These are phyloP conservation scores for Chlorencoelia australis DNA, from an alignment of 2,329 filamentous ascomycete genomes.

Conservation along the genomic window DNA sequence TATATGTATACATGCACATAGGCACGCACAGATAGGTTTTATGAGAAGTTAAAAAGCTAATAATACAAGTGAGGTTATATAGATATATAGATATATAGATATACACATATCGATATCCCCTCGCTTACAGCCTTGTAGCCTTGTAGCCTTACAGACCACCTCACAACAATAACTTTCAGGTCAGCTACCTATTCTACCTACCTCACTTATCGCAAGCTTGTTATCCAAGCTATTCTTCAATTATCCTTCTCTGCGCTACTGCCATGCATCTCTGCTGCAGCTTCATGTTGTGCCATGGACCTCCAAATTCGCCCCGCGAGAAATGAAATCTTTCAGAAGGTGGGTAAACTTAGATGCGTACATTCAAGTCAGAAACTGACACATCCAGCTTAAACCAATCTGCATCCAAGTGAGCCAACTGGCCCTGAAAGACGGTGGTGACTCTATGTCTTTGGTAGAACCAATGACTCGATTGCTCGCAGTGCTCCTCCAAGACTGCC, in stretches of 20 bases:
- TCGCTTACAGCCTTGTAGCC: not conserved
- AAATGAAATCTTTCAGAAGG: slow-evolving; percentile 27
- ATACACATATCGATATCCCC: no score
- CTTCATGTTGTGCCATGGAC: slow-evolving; percentile 25
- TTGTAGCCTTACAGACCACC: not conserved
- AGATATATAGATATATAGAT: no score
- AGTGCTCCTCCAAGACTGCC: slow-evolving; percentile 32
- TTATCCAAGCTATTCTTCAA: no score
- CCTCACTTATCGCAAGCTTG: not conserved
- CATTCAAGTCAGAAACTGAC: slow-evolving; percentile 1
- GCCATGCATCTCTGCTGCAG: not conserved
- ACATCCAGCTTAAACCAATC: slow-evolving; percentile 47
- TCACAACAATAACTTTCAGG: not conserved
- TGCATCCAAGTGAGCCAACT: slow-evolving; percentile 52
- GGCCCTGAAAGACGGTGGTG: slow-evolving; percentile 38
- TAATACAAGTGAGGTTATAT: not conserved
- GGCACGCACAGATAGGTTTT: not conserved
- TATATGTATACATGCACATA: no score
- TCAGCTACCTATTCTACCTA: not conserved
- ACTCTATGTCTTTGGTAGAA: slow-evolving; percentile 33
- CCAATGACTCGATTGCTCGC: slow-evolving; percentile 36
- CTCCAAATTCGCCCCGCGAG: slow-evolving; percentile 18
- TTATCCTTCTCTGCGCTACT: not conserved
- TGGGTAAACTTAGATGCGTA: slow-evolving; percentile 15
- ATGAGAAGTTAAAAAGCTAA: not conserved